Evolutionary conservation across 306 rosid species (phyloP).

Genomic region (Inga laurina): DNA sequence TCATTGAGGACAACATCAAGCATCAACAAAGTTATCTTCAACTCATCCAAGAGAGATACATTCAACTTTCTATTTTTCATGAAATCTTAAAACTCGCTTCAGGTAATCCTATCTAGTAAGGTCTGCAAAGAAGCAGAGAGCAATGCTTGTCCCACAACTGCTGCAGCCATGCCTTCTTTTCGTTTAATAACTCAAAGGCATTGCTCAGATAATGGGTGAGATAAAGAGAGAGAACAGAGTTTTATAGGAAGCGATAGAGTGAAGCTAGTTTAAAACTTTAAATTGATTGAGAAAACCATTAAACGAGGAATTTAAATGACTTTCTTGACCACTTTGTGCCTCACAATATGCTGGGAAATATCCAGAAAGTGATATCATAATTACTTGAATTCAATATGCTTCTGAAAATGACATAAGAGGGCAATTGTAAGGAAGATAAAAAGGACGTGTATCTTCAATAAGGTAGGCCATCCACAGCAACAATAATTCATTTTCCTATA

Average conservation of each 20-base stretch:
- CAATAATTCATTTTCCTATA: too few species aligned
- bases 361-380: too few species aligned
- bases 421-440: too few species aligned
- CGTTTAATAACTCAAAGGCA: background rate
- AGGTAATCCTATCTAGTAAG: background rate
- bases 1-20: too few species aligned
- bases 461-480: too few species aligned
- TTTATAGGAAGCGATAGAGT: background rate
- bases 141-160: slow-evolving; percentile 8
- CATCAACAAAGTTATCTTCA: too few species aligned
- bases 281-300: background rate
- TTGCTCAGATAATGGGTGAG: background rate
- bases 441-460: too few species aligned
- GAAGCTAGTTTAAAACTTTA: background rate
- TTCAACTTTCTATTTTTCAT: background rate
- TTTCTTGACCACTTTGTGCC: too few species aligned
- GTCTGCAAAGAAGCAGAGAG: slow-evolving; percentile 14
- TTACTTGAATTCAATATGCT: too few species aligned
- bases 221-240: background rate
- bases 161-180: background rate
- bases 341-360: too few species aligned
- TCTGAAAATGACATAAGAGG: too few species aligned
- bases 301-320: background rate
- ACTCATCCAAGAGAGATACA: background rate
- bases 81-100: slow-evolving; percentile 21